phyloP scores from a whole-genome alignment of 164 flowering plant genomes.

The Dillenia suffruticosa region DNA sequence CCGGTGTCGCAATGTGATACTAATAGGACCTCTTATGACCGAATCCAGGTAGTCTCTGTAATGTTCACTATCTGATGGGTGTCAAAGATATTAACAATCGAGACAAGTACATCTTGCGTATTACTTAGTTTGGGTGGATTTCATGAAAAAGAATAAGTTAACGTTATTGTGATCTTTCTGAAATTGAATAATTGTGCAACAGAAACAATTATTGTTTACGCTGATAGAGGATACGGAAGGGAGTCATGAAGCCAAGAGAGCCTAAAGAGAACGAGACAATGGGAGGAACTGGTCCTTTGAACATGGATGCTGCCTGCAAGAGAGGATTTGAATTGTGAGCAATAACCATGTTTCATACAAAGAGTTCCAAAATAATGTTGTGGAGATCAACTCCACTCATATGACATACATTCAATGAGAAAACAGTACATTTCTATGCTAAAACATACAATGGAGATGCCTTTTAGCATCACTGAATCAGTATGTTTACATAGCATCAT shows the following conservation, averaged over 20 bases:
- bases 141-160: too few relatives aligned
- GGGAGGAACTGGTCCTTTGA: slow-evolving; percentile 98
- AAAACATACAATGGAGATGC: too few relatives aligned
- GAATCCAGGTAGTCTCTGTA: slow-evolving; percentile 72
- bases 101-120: too few relatives aligned
- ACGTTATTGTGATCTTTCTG: too few relatives aligned
- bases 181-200: too few relatives aligned
- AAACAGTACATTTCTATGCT: too few relatives aligned
- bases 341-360: background rate
- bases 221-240: slow-evolving; percentile 80
- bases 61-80: slow-evolving; percentile 72
- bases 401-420: too few relatives aligned
- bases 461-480: too few relatives aligned
- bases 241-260: slow-evolving; percentile 98
- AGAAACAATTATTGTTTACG: background rate
- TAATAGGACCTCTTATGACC: slow-evolving; percentile 75
- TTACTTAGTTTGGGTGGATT: too few relatives aligned
- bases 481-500: too few relatives aligned
- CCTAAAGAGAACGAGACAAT: slow-evolving; percentile 91
- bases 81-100: slow-evolving; percentile 36
- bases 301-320: slow-evolving; percentile 96
- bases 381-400: too few relatives aligned
- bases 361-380: background rate
- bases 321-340: slow-evolving; percentile 9
- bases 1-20: slow-evolving; percentile 90